Base-by-base conservation (phyloP, 495 filamentous ascomycete species). In the Penicillium desertorum region DNA sequence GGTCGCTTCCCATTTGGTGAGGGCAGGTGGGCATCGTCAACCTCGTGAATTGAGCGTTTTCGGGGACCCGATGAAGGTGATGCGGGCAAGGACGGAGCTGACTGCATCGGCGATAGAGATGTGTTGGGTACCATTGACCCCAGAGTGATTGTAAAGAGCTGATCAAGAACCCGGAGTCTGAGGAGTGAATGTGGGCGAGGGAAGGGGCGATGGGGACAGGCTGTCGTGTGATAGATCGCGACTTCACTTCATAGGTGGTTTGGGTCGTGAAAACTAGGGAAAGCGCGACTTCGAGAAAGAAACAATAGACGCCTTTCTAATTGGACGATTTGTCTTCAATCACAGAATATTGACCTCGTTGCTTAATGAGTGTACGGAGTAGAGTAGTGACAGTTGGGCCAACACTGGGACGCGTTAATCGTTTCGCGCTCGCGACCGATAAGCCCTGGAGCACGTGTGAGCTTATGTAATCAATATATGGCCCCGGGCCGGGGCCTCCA, bases 41-140 rank as follows among this genome's bases (percentile, higher is more conserved):
- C 58, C 25, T 75, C 72, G 19, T 69, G 62, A 5, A 73, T 65
- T 0, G 72, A 63, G 2, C 72, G 64, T 56, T 75, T 75, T 10
- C 71, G 60, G 2, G 62, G 20, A 2, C 57, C 47, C 10, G 50
- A 23, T 14, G 62, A 66, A 4, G 69, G 59, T 1, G 66, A 64
- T 0, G 57, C 48, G 9, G 67, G 46, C 10, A 62, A 57, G 0
- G 64, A 47, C 11, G 42, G 56, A 5, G 44, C 20, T 6, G 53
- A 62, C 10, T 61, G 62, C 4, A 62, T 57, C 16, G 62, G 70
- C 0, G 63, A 63, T 0, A 65, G 42, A 20, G 54, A 57, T 54
- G 59, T 54, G 27, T 51, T 57, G 17, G 57, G n/a, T 5, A 59
- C 57, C 57, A 65, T 56, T 16, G 52, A 52, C n/a, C 22, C 29